Conservation (phyloP, 129 eudicot species). For the Tagetes erecta region DNA sequence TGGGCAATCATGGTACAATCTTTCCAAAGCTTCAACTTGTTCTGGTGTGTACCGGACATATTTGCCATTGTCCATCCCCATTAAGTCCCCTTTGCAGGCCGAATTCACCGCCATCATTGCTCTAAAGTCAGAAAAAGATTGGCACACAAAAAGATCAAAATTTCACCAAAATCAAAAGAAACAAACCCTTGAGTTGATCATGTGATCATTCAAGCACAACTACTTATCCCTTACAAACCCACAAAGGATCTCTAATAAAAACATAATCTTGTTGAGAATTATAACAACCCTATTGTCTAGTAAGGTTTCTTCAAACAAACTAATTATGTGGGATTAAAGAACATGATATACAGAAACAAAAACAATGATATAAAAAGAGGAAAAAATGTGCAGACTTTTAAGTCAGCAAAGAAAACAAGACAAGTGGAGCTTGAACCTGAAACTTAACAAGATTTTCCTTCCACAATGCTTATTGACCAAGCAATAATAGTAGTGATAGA, state of each 20-base stretch:
- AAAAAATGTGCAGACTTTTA: background rate
- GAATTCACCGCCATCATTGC: conserved; percentile 92
- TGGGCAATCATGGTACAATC: conserved; percentile 87
- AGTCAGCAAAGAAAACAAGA: background rate
- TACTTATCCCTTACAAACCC: background rate
- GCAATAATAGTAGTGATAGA: conserved; percentile 24
- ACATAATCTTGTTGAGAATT: conserved; percentile 17
- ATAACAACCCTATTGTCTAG: conserved; percentile 1
- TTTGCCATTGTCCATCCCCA: conserved; percentile 77
- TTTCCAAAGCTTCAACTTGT: conserved; percentile 91
- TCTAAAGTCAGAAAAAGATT: conserved; percentile 16
- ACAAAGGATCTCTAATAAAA: conserved; percentile 21
- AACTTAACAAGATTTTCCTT: conserved; percentile 36
- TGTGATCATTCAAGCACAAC: conserved; percentile 10
- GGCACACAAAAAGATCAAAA: background rate
- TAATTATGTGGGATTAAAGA: conserved; percentile 11
- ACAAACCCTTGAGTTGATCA: background rate
- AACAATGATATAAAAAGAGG: background rate
- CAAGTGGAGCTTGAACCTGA: conserved; percentile 39
- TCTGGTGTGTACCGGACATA: conserved; percentile 92
- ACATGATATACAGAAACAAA: background rate
- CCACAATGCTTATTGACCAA: conserved; percentile 46
- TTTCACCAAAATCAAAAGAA: background rate
- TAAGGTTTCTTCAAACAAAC: conserved; percentile 17
- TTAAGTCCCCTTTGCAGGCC: conserved; percentile 62